Base-by-base conservation (phyloP, 257 asterid species). In the Phtheirospermum japonicum region DNA sequence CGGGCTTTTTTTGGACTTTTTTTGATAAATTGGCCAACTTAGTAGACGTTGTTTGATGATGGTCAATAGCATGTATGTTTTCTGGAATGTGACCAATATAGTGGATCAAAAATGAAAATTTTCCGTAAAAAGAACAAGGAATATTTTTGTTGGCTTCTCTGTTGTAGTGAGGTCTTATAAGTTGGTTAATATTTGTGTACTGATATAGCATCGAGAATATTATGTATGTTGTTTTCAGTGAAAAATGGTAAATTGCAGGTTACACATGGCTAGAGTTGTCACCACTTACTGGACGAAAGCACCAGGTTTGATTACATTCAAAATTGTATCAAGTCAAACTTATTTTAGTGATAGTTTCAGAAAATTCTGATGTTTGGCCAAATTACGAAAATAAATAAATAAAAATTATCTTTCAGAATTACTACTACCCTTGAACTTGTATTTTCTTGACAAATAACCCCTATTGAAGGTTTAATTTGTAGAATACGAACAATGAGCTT, bases 261-360 rank as follows among this genome's bases (percentile, higher is more conserved):
- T 89, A 71, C 74, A 82, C 96, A 54, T 92, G 95, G 99, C 68
- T 92, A 66, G 94, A 92, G 79, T 66, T 92, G 65, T 83, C 78
- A 31, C 99, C 97, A 2, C 86, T 89, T 31, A 92, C 97, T 11
- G 97, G 99, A 75, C 80, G 96, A 83, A 89, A 89, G 76, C 99
- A 92, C 77, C 97, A 92, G 96, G 99, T 88, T 59, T 42, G 46
- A 51, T 54, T 14, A 36, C 49, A 12, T 31, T 37, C 46, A 17
- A 12, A 34, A 49, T 42, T 62, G 19, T 37, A 7, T 18, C 59
- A 65, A 61, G 33, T 16, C 45, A 18, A 12, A 4, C 19, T 19
- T 50, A 18, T 10, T 50, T 50, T 50, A 11, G 33, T 32, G 57
- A 6, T 50, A 20, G 0, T 50, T 19, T 4, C 32, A 16, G 4